phyloP scores from a whole-genome alignment of 2,329 filamentous ascomycete species.

The Fusarium sp. region DNA sequence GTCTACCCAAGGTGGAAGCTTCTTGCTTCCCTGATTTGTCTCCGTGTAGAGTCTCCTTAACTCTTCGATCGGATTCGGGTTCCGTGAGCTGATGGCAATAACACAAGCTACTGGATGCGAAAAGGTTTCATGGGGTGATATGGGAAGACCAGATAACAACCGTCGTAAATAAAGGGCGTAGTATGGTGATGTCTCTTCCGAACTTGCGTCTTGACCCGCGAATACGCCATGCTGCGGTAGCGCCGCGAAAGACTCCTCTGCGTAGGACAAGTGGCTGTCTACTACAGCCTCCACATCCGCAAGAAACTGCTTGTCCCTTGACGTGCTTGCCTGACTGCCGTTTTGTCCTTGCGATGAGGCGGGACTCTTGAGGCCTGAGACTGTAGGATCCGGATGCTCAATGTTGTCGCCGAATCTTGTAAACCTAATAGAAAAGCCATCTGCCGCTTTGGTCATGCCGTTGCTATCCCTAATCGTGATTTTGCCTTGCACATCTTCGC shows the following conservation, averaged over 20 bases:
- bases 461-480: constrained; percentile 92
- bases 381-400: constrained; percentile 63
- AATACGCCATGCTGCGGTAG: constrained; percentile 56
- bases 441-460: constrained; percentile 84
- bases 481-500: constrained; percentile 88
- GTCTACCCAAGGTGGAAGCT: constrained; percentile 87
- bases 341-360: constrained; percentile 58
- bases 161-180: constrained; percentile 89
- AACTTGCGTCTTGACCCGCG: constrained; percentile 59
- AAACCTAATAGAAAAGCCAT: constrained; percentile 93
- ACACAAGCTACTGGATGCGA: constrained; percentile 94
- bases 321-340: constrained; percentile 48
- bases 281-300: constrained; percentile 84
- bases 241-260: constrained; percentile 71
- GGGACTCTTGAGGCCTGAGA: constrained; percentile 49
- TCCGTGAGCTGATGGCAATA: constrained; percentile 94
- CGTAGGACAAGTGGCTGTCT: constrained; percentile 82
- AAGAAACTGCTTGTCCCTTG: constrained; percentile 57
- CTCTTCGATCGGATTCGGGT: constrained; percentile 86
- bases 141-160: constrained; percentile 82
- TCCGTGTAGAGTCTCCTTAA: constrained; percentile 86
- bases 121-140: constrained; percentile 92
- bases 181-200: constrained; percentile 78
- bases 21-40: constrained; percentile 82
- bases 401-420: constrained; percentile 76